These are phyloP conservation scores for Pleurotus tuber-regium DNA, from an alignment of 768 basidiomycete genomes.

Conservation along the genomic window DNA sequence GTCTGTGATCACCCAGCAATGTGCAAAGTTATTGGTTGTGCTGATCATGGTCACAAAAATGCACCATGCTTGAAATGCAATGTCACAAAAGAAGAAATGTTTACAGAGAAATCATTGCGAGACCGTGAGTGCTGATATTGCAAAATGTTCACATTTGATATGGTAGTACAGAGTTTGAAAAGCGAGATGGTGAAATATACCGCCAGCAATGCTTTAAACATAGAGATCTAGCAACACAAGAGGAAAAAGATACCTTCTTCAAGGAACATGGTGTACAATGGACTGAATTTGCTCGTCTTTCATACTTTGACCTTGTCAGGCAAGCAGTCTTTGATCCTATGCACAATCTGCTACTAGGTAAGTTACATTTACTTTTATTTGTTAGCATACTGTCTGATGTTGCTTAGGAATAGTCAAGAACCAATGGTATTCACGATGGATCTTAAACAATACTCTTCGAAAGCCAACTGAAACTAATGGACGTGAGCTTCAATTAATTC, in stretches of 20 bases:
- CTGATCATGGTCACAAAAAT: conserved; percentile 21
- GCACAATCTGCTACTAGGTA: conserved; percentile 27
- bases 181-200: conserved; percentile 12
- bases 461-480: conserved; percentile 10
- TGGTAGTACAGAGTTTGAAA: conserved; percentile 4
- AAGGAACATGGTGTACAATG: conserved; percentile 20
- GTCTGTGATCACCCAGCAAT: conserved; percentile 28
- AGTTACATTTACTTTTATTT: not conserved
- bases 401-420: conserved; percentile 22
- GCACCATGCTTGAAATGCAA: conserved; percentile 24
- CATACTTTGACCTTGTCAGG: conserved; percentile 23
- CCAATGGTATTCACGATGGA: conserved; percentile 26
- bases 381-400: not conserved
- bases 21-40: conserved; percentile 24
- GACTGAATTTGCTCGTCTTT: conserved; percentile 22
- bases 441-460: conserved; percentile 13
- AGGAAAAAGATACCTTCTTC: conserved; percentile 16
- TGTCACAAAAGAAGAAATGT: conserved; percentile 16
- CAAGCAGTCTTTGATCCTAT: conserved; percentile 26
- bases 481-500: conserved; percentile 22
- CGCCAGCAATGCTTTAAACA: conserved; percentile 13
- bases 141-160: not conserved
- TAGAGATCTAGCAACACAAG: not conserved
- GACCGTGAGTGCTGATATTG: conserved; percentile 11
- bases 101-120: conserved; percentile 12